phyloP scores from a whole-genome alignment of 371 early-diverging fungal genomes.

The Rhizopus stolonifer region DNA sequence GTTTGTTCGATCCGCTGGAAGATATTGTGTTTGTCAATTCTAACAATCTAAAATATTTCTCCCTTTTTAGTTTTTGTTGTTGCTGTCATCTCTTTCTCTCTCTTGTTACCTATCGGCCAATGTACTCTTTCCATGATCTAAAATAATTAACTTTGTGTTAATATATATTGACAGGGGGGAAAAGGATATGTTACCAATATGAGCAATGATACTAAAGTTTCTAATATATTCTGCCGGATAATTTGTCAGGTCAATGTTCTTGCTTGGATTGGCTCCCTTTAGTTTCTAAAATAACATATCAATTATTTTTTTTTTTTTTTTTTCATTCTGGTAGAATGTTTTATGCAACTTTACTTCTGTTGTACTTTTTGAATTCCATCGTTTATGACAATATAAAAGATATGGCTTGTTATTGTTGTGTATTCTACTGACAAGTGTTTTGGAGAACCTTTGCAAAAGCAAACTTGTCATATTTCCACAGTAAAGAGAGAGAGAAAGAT shows the following conservation, averaged over 20 bases:
- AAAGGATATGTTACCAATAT: constrained; percentile 67
- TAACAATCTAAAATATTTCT: constrained; percentile 48
- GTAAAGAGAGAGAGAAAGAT: background rate
- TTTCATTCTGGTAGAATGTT: background rate
- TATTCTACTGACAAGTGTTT: background rate
- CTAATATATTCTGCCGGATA: constrained; percentile 83
- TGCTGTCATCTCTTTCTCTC: background rate
- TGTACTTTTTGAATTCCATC: constrained; percentile 33
- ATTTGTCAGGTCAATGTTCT: constrained; percentile 47
- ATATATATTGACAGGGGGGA: background rate
- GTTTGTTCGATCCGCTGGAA: constrained; percentile 71
- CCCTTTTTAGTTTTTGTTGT: background rate
- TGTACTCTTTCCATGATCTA: constrained; percentile 93
- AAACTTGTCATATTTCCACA: background rate
- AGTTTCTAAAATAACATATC: constrained; percentile 33
- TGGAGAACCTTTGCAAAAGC: background rate
- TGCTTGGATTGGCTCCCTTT: constrained; percentile 42
- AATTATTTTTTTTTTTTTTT: background rate
- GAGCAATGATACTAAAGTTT: constrained; percentile 97
- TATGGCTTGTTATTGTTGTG: background rate
- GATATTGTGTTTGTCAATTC: constrained; percentile 83
- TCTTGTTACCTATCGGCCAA: constrained; percentile 79
- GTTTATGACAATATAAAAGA: constrained; percentile 2
- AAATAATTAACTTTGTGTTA: background rate
- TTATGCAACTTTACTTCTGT: constrained; percentile 21